phyloP scores from a whole-genome alignment of 2,329 filamentous ascomycete species.

The Triangularia verruculosa region DNA sequence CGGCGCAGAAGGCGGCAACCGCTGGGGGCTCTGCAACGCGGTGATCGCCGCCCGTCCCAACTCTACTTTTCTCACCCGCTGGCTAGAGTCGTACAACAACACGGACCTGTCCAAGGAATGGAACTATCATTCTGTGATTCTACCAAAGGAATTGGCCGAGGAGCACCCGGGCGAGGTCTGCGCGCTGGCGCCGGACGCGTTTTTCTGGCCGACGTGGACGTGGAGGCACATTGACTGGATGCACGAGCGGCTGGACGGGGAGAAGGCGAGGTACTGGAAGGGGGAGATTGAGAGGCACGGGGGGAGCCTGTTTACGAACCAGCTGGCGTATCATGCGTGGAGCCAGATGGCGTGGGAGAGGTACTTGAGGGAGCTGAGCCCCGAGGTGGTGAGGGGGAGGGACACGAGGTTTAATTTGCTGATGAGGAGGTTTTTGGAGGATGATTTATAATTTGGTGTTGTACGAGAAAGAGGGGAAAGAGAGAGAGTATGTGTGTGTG shows the following conservation, averaged over 20 bases:
- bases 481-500: too few relatives aligned
- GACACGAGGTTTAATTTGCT: slow-evolving; percentile 40
- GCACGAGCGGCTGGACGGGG: slow-evolving; percentile 33
- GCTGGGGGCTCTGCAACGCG: slow-evolving; percentile 39
- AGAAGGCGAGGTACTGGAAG: slow-evolving; percentile 33
- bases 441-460: slow-evolving; percentile 14
- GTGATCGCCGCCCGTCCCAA: slow-evolving; percentile 37
- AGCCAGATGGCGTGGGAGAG: slow-evolving; percentile 38
- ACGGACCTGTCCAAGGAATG: slow-evolving; percentile 35
- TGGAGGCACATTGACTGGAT: slow-evolving; percentile 39
- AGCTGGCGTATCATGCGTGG: slow-evolving; percentile 40
- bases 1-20: slow-evolving; percentile 37
- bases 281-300: slow-evolving; percentile 32
- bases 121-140: slow-evolving; percentile 39
- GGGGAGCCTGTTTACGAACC: slow-evolving; percentile 36
- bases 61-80: slow-evolving; percentile 35
- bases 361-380: slow-evolving; percentile 35
- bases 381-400: slow-evolving; percentile 31
- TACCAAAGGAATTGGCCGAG: slow-evolving; percentile 29
- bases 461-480: neutral
- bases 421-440: slow-evolving; percentile 31
- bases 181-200: slow-evolving; percentile 35
- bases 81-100: slow-evolving; percentile 35
- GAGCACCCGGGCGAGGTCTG: slow-evolving; percentile 33
- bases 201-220: slow-evolving; percentile 43